Evolutionary conservation across 2,329 filamentous ascomycete genomes (phyloP).

Genomic region (Penicillium crustosum): DNA sequence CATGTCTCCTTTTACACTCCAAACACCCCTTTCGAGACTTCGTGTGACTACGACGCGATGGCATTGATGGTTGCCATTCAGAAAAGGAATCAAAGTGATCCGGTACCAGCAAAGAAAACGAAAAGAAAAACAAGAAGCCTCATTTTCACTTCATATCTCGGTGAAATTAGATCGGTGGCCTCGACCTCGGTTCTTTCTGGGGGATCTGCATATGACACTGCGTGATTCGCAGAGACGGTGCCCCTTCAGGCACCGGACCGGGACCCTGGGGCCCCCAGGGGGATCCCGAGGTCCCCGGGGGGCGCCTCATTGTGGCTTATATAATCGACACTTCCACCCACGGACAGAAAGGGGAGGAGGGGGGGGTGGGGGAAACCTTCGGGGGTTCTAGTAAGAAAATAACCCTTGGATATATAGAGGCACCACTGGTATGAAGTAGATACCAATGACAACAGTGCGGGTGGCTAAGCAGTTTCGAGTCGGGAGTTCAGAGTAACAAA

Average conservation of each 20-base stretch:
- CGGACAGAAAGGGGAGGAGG: no score
- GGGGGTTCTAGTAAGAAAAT: no score
- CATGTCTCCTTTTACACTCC: constrained; percentile 42
- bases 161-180: neutral
- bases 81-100: neutral
- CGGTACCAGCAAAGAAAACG: neutral
- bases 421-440: no score
- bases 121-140: neutral
- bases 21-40: constrained; percentile 43
- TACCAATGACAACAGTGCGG: no score
- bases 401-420: no score
- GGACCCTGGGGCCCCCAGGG: no score
- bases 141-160: neutral
- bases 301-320: neutral
- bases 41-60: constrained; percentile 37
- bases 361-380: no score
- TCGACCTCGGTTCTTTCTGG: constrained; percentile 9
- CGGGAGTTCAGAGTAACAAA: no score
- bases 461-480: no score
- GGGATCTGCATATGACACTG: constrained; percentile 3
- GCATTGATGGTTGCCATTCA: constrained; percentile 24
- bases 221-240: neutral
- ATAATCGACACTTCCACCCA: neutral
- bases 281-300: no score
- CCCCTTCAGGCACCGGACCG: no score